Conservation (phyloP, 257 asterid species). For the Lycium barbarum region DNA sequence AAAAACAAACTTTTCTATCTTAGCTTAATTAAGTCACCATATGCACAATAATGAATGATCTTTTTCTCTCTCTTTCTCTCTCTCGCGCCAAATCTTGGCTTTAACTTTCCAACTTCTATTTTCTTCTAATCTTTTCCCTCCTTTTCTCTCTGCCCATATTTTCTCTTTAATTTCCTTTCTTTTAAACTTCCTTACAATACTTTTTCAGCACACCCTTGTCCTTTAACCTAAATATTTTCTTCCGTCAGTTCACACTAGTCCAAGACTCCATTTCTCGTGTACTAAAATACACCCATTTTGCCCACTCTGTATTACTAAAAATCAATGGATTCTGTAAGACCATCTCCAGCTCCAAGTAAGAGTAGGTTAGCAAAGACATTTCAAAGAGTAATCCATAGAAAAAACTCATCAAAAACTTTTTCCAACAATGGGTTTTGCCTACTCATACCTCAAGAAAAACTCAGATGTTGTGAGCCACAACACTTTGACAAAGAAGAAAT, state of each 20-base stretch:
- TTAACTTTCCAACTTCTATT: conserved; percentile 28
- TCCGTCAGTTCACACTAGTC: not conserved
- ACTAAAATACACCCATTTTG: not conserved
- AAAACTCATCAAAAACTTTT: conserved; percentile 44
- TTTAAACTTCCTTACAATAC: conserved; percentile 28
- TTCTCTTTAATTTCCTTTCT: conserved; percentile 21
- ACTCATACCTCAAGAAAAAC: conserved; percentile 78
- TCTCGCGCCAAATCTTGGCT: conserved; percentile 52
- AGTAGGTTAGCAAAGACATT: conserved; percentile 67
- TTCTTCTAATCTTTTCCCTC: conserved; percentile 32
- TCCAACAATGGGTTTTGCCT: conserved; percentile 71
- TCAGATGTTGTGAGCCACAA: conserved; percentile 80
- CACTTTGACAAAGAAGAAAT: conserved; percentile 63
- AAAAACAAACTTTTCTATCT: not conserved
- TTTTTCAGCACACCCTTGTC: conserved; percentile 32
- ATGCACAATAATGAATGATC: conserved; percentile 35
- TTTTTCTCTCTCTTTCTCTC: conserved; percentile 39
- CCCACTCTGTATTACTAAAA: not conserved
- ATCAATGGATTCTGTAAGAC: conserved; percentile 67
- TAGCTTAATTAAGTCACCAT: not conserved
- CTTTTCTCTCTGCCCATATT: not conserved
- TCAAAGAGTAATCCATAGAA: conserved; percentile 59
- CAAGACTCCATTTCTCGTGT: conserved; percentile 29
- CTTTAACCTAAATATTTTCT: not conserved
- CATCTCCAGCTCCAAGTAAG: conserved; percentile 50